Percentiles rank a stretch among this genome's conserved stretches.
phyloP scores from a whole-genome alignment of 2,329 filamentous ascomycete genomes.

The Aspergillus versicolor region DNA sequence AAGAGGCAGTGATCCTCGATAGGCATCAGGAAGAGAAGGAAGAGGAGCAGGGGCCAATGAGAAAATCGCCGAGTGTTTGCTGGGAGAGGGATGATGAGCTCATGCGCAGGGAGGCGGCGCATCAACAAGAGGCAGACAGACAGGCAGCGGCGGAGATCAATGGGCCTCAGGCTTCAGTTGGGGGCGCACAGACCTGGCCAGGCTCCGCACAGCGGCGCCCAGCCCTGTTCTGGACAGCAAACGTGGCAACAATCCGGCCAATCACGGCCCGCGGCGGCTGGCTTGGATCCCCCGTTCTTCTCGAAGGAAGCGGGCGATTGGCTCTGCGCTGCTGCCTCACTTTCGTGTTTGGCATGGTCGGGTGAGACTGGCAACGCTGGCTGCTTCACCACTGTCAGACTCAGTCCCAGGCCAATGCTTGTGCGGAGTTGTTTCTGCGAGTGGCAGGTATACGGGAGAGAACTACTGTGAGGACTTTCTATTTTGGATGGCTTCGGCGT shows the following conservation, averaged over 20 bases:
- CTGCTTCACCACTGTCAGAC: background rate
- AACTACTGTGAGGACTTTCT: background rate
- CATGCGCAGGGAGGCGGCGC: background rate
- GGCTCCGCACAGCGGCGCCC: background rate
- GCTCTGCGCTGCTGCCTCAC: slow-evolving; percentile 26
- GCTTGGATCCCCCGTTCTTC: slow-evolving; percentile 7
- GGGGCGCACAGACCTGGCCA: background rate
- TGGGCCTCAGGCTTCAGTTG: background rate
- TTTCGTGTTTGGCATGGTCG: slow-evolving; percentile 9
- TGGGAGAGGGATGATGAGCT: background rate
- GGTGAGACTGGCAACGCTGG: background rate
- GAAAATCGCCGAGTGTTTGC: background rate
- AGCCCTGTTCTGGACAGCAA: slow-evolving; percentile 12
- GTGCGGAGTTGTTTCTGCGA: no score
- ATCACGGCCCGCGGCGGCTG: background rate
- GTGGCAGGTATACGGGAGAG: no score
- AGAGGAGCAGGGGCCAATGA: background rate
- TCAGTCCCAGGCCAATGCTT: background rate
- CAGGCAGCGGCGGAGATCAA: background rate
- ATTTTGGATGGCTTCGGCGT: background rate
- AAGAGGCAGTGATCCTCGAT: background rate
- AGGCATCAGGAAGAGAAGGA: background rate
- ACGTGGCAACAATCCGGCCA: slow-evolving; percentile 4
- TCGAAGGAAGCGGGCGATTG: slow-evolving; percentile 24
- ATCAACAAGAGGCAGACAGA: background rate